Conservation (phyloP, 2,329 filamentous ascomycete species). For the Colletotrichum melonis region DNA sequence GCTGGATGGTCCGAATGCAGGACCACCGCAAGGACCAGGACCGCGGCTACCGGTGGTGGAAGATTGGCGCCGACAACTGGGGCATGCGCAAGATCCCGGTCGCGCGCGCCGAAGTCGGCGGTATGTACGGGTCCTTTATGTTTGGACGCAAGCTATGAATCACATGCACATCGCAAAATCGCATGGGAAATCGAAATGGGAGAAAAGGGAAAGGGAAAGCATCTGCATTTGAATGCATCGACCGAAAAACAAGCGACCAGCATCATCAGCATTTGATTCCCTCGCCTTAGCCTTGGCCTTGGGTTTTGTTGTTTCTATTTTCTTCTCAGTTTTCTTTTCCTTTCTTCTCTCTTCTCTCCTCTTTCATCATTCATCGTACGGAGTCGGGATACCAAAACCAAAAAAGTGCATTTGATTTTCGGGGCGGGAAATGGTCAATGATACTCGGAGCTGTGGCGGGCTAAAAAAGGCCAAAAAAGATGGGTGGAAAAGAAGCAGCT, state of each 20-base stretch:
- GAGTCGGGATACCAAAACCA: constrained; percentile 33
- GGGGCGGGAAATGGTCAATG: neutral
- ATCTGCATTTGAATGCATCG: constrained; percentile 2
- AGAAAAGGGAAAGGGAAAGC: neutral
- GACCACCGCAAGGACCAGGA: constrained; percentile 56
- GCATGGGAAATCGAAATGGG: neutral
- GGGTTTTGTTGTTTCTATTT: neutral
- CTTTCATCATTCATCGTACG: constrained; percentile 18
- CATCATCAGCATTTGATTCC: constrained; percentile 5
- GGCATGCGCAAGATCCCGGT: constrained; percentile 94
- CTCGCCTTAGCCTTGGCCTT: neutral
- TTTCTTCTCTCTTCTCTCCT: neutral
- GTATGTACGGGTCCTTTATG: constrained; percentile 85
- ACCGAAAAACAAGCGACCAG: constrained; percentile 15
- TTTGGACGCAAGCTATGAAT: constrained; percentile 68
- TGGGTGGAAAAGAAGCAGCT: neutral
- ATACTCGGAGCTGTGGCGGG: constrained; percentile 18
- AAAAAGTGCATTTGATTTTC: constrained; percentile 11
- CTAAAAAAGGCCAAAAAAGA: neutral
- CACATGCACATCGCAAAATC: neutral
- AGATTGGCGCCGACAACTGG: constrained; percentile 87
- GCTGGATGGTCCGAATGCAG: constrained; percentile 73
- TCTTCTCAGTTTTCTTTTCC: no score
- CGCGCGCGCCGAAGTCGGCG: constrained; percentile 89
- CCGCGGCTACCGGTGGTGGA: constrained; percentile 75